A percentile compares a stretch with the other conserved stretches of the same genome.
Evolutionary conservation across 345 rosid genomes (phyloP).

Genomic region (Carallia pectinifolia): DNA sequence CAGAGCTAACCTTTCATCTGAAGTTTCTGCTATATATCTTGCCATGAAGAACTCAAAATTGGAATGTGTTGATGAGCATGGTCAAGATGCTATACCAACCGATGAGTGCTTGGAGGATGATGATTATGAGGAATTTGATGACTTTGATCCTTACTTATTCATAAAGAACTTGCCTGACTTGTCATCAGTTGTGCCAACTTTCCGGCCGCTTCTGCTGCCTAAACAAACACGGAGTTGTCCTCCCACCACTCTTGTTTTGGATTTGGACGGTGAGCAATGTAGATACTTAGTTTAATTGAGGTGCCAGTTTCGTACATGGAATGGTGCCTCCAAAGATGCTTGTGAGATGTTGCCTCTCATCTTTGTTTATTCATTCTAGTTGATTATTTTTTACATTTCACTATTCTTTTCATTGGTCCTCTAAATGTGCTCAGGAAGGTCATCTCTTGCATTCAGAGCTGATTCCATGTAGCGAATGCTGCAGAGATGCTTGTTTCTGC

Average conservation of each 20-base stretch:
- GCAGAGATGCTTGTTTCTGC: not conserved
- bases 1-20: constrained; percentile 57
- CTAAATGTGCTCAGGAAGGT: not conserved
- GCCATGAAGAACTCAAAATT: constrained; percentile 96
- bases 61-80: constrained; percentile 84
- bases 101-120: constrained; percentile 67
- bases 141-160: constrained; percentile 87
- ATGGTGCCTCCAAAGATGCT: not conserved
- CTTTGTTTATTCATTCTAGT: constrained; percentile 7
- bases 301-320: not conserved
- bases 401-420: not conserved
- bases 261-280: constrained; percentile 75
- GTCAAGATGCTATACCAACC: constrained; percentile 71
- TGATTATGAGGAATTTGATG: constrained; percentile 75
- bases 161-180: constrained; percentile 88
- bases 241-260: constrained; percentile 85
- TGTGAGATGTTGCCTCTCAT: not conserved
- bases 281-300: not conserved
- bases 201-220: constrained; percentile 81
- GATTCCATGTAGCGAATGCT: not conserved
- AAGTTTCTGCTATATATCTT: constrained; percentile 89
- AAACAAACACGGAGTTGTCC: constrained; percentile 98
- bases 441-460: not conserved
- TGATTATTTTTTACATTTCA: not conserved
- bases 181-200: constrained; percentile 84